Evolutionary conservation across 179 eudicot species (phyloP).

Genomic region (Silene coronaria): DNA sequence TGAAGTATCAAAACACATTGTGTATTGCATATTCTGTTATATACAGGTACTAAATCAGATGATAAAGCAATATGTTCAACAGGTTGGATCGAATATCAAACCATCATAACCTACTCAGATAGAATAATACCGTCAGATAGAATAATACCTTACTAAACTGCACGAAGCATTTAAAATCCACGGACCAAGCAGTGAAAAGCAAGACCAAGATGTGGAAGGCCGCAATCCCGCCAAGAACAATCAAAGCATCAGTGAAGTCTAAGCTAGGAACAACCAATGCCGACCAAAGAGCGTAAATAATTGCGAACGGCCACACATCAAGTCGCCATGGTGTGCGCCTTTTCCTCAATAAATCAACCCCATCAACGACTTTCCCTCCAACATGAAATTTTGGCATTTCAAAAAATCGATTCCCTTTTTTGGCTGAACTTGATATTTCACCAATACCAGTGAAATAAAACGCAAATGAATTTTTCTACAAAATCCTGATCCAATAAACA

Average conservation of each 20-base stretch:
- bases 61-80: neutral
- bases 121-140: neutral
- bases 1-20: neutral
- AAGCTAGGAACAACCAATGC: conserved; percentile 49
- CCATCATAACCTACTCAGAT: neutral
- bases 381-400: conserved; percentile 60
- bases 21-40: neutral
- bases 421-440: neutral
- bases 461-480: neutral
- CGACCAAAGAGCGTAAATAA: conserved; percentile 61
- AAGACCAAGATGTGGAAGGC: conserved; percentile 57
- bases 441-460: conserved; percentile 8
- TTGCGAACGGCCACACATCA: conserved; percentile 72
- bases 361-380: conserved; percentile 86
- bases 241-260: conserved; percentile 57
- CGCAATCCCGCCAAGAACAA: conserved; percentile 55
- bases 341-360: conserved; percentile 67
- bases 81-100: neutral
- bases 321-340: conserved; percentile 62
- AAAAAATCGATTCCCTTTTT: neutral
- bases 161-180: conserved; percentile 77
- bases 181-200: conserved; percentile 89
- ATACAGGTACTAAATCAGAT: neutral
- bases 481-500: conserved; percentile 7
- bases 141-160: conserved; percentile 60